Evolutionary conservation across 768 basidiomycete species (phyloP).

Genomic region (Termitomyces sp.): DNA sequence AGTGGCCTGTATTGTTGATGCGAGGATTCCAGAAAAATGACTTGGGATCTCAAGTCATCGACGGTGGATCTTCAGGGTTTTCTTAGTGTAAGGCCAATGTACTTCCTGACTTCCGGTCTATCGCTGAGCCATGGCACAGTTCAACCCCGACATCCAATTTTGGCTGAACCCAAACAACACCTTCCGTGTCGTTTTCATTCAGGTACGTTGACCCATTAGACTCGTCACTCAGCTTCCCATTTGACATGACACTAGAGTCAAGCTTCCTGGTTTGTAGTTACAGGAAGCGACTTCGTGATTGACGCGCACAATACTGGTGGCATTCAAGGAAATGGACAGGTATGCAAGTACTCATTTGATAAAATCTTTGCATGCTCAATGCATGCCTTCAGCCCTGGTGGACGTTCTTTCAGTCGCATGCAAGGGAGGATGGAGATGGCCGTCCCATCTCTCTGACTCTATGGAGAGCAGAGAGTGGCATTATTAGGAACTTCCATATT

Average conservation of each 20-base stretch:
- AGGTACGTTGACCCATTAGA: constrained; percentile 29
- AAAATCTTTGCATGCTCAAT: neutral
- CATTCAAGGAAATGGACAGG: constrained; percentile 59
- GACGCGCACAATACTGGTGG: constrained; percentile 55
- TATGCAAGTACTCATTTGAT: constrained; percentile 8
- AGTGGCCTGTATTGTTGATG: neutral
- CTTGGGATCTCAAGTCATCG: constrained; percentile 43
- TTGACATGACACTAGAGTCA: constrained; percentile 35
- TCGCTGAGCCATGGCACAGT: constrained; percentile 28
- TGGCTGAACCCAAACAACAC: constrained; percentile 56
- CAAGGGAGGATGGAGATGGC: constrained; percentile 52
- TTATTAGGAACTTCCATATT: constrained; percentile 46
- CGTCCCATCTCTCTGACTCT: constrained; percentile 55
- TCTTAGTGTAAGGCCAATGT: constrained; percentile 32
- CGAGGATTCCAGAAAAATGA: constrained; percentile 41
- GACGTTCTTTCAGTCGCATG: constrained; percentile 45
- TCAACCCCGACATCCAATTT: constrained; percentile 48
- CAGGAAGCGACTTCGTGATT: constrained; percentile 50
- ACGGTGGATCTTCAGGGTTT: constrained; percentile 43
- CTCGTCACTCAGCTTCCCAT: neutral
- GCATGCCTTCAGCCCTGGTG: constrained; percentile 43
- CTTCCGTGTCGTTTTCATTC: constrained; percentile 60
- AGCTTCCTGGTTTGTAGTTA: constrained; percentile 63
- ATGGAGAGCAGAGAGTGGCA: constrained; percentile 38
- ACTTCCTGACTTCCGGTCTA: neutral